Evolutionary conservation across 129 eudicot species (phyloP).

Genomic region (Chrysanthemum lavandulifolium): DNA sequence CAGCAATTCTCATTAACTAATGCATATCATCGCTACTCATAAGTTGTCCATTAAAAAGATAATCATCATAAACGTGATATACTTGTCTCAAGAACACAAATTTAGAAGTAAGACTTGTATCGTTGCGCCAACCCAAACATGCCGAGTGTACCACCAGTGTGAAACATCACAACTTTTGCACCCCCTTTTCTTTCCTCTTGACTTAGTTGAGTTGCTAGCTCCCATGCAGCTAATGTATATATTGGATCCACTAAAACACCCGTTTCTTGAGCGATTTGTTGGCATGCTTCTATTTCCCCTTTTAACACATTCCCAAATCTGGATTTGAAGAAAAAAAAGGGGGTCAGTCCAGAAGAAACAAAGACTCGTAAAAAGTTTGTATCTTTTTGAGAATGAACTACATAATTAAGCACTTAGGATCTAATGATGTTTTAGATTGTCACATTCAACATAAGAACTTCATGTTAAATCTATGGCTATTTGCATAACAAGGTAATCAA

Average conservation of each 20-base stretch:
- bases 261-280: constrained; percentile 73
- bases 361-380: constrained; percentile 9
- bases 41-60: background rate
- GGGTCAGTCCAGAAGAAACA: background rate
- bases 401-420: constrained; percentile 1
- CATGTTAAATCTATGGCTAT: no score
- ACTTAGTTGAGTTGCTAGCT: constrained; percentile 60
- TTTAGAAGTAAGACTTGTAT: constrained; percentile 72
- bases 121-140: constrained; percentile 96
- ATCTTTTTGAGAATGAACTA: background rate
- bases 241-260: constrained; percentile 85
- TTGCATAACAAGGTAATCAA: no score
- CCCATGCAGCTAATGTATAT: constrained; percentile 93
- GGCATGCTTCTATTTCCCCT: constrained; percentile 86
- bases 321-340: constrained; percentile 16
- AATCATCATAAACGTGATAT: background rate
- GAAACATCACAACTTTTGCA: constrained; percentile 80
- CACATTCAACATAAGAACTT: constrained; percentile 12
- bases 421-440: background rate
- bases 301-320: constrained; percentile 85
- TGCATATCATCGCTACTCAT: background rate
- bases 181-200: constrained; percentile 44
- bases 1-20: background rate
- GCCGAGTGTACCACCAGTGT: constrained; percentile 95
- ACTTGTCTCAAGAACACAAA: constrained; percentile 1